Percentiles rank a stretch among this genome's conserved stretches.
Evolutionary conservation across 345 rosid genomes (phyloP).

Genomic region (Boechera retrofracta): DNA sequence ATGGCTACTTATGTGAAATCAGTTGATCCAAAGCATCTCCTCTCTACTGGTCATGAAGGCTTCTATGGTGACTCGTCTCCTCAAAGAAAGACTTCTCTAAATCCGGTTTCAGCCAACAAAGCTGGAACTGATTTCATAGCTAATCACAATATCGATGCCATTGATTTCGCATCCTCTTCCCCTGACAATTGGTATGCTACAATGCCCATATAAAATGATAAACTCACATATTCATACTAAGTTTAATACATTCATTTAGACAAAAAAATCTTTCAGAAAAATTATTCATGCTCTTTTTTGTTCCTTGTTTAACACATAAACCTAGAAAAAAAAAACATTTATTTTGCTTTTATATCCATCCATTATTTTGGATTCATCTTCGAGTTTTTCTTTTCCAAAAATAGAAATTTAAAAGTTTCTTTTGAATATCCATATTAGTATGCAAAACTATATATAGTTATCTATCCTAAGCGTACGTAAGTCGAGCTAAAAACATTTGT

Average conservation of each 20-base stretch:
- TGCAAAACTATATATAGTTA: not conserved
- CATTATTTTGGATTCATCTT: not conserved
- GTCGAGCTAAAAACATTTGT: not conserved
- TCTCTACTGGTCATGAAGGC: slow-evolving; percentile 76
- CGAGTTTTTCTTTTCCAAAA: too few species aligned
- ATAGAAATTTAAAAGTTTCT: too few species aligned
- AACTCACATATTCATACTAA: not conserved
- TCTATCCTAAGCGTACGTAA: not conserved
- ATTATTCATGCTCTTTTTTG: not conserved
- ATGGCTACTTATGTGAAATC: slow-evolving; percentile 73
- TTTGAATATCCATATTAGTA: not conserved
- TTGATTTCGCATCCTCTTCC: slow-evolving; percentile 72
- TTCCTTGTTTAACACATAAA: not conserved
- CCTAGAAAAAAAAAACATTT: not conserved
- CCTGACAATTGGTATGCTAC: slow-evolving; percentile 67
- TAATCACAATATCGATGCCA: slow-evolving; percentile 56
- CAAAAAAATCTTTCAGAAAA: not conserved
- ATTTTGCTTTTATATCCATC: not conserved
- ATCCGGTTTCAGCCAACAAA: slow-evolving; percentile 38
- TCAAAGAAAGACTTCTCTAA: slow-evolving; percentile 40
- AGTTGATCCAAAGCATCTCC: slow-evolving; percentile 61
- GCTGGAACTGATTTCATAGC: slow-evolving; percentile 76
- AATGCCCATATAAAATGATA: not conserved
- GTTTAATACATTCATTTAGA: not conserved
- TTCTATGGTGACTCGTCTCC: slow-evolving; percentile 65